Evolutionary conservation across 164 flowering plant species (phyloP), one percentile per base, ranked within the genome.

Genomic region (Houttuynia cordata): DNA sequence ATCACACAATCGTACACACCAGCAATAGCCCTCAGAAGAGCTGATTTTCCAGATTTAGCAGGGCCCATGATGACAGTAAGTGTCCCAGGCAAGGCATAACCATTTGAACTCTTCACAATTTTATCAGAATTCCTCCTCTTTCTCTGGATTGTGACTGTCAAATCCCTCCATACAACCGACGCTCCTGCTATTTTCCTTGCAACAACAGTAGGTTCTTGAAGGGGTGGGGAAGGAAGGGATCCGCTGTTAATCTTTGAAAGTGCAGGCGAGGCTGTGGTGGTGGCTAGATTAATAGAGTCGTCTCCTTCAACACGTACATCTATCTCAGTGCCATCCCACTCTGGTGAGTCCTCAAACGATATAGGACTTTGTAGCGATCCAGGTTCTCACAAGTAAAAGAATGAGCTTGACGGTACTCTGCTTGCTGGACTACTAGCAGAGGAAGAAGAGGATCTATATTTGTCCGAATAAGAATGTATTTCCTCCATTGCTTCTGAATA

Each of bases 1-100:
- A 30, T 30, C 42, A 62, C 34, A 61, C 7, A 42, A 49, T 8
- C 47, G 58, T 0, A 17, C 50, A 37, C 61, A 93, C 99, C 99
- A 75, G 97, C 83, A 78, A 94, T 74, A 14, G 97, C 91, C 74
- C 93, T 84, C 25, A 94, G 65, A 13, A 94, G 66, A 0, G 99
- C 83, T 7, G 99, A 86, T 68, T 94, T 94, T 67, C 97, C 99
- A 1, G 99, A 94, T 73, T 91, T 94, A 14, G 93, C 89, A 60
- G 99, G 99, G 47, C 99, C 99, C 99, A 94, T 94, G 37, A 94
- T 86, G 5, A 94, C 99, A 0, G 99, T 93, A 76, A 93, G 88
- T 5, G 97, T 91, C 25, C 97, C 99, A 0, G 96, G 97, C 64
- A 91, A 76, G 47, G 96, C 96, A 80, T 88, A 94, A 20, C 99